Conservation (phyloP, 2,329 filamentous ascomycete genomes). For the Aspergillus viridinutans region DNA sequence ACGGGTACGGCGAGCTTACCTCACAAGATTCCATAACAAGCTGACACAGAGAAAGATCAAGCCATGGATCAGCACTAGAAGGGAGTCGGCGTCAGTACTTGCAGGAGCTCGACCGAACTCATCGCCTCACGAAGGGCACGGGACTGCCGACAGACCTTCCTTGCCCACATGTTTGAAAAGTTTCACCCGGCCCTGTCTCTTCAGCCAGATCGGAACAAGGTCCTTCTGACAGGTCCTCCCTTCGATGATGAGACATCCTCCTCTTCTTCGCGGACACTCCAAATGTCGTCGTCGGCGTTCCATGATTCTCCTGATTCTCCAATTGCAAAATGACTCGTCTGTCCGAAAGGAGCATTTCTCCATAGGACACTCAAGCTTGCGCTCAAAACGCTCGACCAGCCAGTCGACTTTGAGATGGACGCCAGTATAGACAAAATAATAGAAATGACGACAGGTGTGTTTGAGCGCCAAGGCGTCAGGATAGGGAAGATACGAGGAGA, state of each 20-base stretch:
- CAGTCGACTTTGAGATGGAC: conserved; percentile 64
- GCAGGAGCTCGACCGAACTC: neutral
- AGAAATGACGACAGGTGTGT: conserved; percentile 62
- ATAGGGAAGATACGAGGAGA: conserved; percentile 59
- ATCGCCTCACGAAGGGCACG: neutral
- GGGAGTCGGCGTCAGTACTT: neutral
- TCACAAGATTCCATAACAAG: conserved; percentile 12
- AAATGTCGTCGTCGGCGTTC: conserved; percentile 37
- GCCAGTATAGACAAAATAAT: conserved; percentile 61
- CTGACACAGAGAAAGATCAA: conserved; percentile 11
- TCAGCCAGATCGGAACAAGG: conserved; percentile 27
- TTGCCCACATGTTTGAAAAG: conserved; percentile 13
- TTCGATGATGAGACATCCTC: conserved; percentile 37
- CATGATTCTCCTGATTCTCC: conserved; percentile 41
- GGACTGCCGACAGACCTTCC: conserved; percentile 27
- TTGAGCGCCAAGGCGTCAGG: conserved; percentile 69
- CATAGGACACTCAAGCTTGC: conserved; percentile 64
- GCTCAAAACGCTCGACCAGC: conserved; percentile 60
- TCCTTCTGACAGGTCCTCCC: conserved; percentile 32
- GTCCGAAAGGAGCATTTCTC: conserved; percentile 40
- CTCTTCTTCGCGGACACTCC: conserved; percentile 30
- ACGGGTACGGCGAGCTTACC: neutral
- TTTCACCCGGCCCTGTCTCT: conserved; percentile 14
- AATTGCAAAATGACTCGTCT: conserved; percentile 40
- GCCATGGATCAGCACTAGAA: conserved; percentile 13